A percentile compares a stretch with the other conserved stretches of the same genome.
Conservation (phyloP, 345 rosid genomes). For the Camelina neglecta region DNA sequence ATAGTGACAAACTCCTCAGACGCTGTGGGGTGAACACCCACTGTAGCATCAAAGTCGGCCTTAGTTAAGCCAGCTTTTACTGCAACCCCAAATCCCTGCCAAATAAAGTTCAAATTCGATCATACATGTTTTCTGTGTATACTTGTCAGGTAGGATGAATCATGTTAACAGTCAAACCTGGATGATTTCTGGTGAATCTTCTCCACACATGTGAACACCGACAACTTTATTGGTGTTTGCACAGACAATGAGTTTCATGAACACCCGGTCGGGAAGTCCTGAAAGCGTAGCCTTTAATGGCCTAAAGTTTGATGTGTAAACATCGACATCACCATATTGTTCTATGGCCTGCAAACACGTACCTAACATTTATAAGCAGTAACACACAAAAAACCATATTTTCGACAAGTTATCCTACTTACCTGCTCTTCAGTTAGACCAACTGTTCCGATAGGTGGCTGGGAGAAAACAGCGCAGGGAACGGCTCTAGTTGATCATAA, state of each 20-base stretch:
- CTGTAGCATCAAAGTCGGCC: constrained; percentile 83
- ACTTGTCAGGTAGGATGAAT: constrained; percentile 6
- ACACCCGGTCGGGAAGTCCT: constrained; percentile 88
- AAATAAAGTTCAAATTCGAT: background rate
- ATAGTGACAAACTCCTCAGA: constrained; percentile 93
- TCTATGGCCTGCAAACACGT: constrained; percentile 68
- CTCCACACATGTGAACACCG: constrained; percentile 94
- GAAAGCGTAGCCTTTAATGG: constrained; percentile 93
- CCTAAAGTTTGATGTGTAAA: constrained; percentile 86
- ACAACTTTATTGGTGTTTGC: constrained; percentile 74
- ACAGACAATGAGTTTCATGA: constrained; percentile 89
- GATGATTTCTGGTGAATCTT: constrained; percentile 84
- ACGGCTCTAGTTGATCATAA: constrained; percentile 61
- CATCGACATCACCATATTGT: constrained; percentile 76
- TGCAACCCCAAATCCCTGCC: constrained; percentile 94
- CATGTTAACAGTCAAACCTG: constrained; percentile 54
- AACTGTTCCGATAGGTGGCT: constrained; percentile 97
- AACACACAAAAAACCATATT: constrained; percentile 9
- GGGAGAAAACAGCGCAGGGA: constrained; percentile 93
- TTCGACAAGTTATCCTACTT: background rate
- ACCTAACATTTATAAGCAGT: background rate
- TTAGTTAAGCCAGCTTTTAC: constrained; percentile 93
- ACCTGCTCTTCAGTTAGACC: constrained; percentile 96
- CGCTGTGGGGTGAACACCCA: constrained; percentile 91
- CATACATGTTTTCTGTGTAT: constrained; percentile 1